Conservation (phyloP, 2,329 filamentous ascomycete genomes). For the Colletotrichum sp. region DNA sequence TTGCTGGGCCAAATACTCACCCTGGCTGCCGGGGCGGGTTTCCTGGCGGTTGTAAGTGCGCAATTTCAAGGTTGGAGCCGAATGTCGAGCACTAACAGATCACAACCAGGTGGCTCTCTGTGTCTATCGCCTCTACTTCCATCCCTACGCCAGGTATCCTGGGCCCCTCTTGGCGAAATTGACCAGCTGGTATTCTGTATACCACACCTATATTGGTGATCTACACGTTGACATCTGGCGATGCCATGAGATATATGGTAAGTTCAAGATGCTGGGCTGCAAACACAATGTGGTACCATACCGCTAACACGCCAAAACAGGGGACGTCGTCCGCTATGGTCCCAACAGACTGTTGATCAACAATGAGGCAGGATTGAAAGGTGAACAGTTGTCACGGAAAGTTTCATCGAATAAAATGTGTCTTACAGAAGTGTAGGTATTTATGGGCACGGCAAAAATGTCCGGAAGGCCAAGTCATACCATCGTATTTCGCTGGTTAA, state of each 20-base stretch:
- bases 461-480: background rate
- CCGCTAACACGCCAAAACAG: background rate
- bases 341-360: conserved; percentile 1
- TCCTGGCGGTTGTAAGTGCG: background rate
- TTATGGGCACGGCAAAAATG: conserved; percentile 2
- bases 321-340: conserved; percentile 1
- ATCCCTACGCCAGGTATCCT: conserved; percentile 8
- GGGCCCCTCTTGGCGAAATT: background rate
- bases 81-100: background rate
- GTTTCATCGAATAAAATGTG: background rate
- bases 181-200: conserved; percentile 1
- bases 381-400: background rate
- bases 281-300: background rate
- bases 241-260: conserved; percentile 4
- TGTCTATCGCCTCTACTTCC: background rate
- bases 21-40: background rate
- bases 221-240: conserved; percentile 7
- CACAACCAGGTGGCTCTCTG: background rate
- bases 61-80: background rate
- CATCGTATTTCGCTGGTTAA: background rate
- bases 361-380: background rate
- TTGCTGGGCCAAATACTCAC: background rate
- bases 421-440: background rate
- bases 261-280: background rate
- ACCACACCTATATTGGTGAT: background rate